These are phyloP conservation scores for Torulaspora delbrueckii DNA, from an alignment of 805 yeast species.

Conservation along the genomic window DNA sequence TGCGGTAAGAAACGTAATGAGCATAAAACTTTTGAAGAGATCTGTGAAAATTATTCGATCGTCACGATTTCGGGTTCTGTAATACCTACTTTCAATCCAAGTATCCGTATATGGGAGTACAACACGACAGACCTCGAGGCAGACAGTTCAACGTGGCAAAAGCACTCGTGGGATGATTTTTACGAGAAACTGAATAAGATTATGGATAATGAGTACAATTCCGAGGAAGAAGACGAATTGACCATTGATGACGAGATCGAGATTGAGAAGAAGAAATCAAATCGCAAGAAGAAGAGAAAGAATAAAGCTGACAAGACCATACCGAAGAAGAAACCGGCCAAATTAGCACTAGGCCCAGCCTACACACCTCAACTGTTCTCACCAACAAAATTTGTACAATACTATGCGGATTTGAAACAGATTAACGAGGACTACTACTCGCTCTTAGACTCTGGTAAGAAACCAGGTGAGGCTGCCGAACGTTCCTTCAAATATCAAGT, in stretches of 20 bases:
- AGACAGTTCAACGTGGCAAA: slow-evolving; percentile 3
- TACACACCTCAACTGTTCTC: slow-evolving; percentile 65
- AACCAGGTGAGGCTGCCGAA: slow-evolving; percentile 47
- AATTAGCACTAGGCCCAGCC: slow-evolving; percentile 65
- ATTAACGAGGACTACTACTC: slow-evolving; percentile 42
- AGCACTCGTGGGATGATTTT: slow-evolving; percentile 56
- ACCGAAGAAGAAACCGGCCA: slow-evolving; percentile 56
- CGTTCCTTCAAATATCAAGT: slow-evolving; percentile 52
- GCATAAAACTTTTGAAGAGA: slow-evolving; percentile 11
- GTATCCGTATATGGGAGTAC: slow-evolving; percentile 81
- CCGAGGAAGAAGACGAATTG: slow-evolving; percentile 16
- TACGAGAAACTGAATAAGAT: slow-evolving; percentile 45
- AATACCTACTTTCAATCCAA: slow-evolving; percentile 82
- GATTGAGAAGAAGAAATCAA: slow-evolving; percentile 21
- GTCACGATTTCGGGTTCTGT: slow-evolving; percentile 69
- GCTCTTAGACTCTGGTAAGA: slow-evolving; percentile 52
- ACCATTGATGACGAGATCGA: slow-evolving; percentile 9
- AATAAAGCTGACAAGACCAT: slow-evolving; percentile 48
- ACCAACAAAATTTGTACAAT: slow-evolving; percentile 69
- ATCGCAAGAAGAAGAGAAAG: slow-evolving; percentile 20
- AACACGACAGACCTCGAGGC: slow-evolving; percentile 55
- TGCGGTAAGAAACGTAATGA: slow-evolving; percentile 10
- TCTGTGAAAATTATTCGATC: slow-evolving; percentile 59
- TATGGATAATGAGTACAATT: slow-evolving; percentile 16
- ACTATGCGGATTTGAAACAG: slow-evolving; percentile 56